Conservation (phyloP, 108 stramenopile species). For the Stephanodiscus minutulus region DNA sequence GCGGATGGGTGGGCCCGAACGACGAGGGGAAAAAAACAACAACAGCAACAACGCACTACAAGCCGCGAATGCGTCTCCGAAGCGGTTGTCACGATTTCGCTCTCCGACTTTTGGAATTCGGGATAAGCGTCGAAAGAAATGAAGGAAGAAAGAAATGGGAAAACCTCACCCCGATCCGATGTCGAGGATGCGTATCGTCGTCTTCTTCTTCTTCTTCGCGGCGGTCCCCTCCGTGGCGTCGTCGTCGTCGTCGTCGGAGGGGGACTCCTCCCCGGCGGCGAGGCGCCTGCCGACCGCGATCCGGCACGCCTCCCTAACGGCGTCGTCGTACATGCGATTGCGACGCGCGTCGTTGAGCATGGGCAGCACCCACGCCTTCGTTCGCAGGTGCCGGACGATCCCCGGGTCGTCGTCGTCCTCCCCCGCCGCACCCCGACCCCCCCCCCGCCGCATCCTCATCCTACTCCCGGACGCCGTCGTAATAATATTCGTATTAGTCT, state of each 20-base stretch:
- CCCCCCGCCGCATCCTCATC: no score
- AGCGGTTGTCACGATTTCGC: no score
- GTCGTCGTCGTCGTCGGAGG: neutral
- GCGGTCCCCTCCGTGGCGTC: neutral
- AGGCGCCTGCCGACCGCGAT: constrained; percentile 19
- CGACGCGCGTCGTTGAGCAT: constrained; percentile 83
- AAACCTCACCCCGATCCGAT: constrained; percentile 88
- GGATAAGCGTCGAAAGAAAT: no score
- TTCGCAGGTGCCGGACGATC: constrained; percentile 61
- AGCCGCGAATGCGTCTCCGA: no score
- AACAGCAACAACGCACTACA: no score
- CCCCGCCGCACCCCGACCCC: no score
- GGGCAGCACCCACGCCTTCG: constrained; percentile 84
- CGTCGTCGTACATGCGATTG: constrained; percentile 64
- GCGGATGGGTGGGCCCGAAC: no score
- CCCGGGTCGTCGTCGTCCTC: constrained; percentile 27
- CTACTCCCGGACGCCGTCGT: constrained; percentile 3
- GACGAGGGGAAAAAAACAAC: no score
- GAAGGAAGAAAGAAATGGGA: no score
- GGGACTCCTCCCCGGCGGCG: neutral
- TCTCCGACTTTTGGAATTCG: no score
- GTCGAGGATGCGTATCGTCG: constrained; percentile 57
- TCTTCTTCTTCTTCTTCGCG: neutral
- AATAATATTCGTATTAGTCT: no score
- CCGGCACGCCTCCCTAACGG: constrained; percentile 57